phyloP scores from a whole-genome alignment of 768 basidiomycete species.

The Tricholomella constricta region DNA sequence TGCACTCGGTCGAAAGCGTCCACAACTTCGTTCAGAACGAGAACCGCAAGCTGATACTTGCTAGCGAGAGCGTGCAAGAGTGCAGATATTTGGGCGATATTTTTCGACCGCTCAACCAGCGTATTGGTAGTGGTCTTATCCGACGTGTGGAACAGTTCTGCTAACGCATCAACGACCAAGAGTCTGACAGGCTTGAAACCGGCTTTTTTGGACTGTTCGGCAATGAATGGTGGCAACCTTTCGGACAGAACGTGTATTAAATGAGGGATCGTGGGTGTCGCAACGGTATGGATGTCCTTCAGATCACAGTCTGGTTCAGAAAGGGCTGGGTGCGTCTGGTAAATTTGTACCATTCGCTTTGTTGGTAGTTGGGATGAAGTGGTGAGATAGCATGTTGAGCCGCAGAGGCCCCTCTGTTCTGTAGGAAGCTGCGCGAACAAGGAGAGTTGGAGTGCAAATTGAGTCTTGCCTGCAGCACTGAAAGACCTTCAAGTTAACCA shows the following conservation, averaged over 20 bases:
- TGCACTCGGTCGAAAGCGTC: constrained; percentile 61
- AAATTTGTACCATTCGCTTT: constrained; percentile 65
- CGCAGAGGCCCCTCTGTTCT: constrained; percentile 56
- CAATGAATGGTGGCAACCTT: constrained; percentile 56
- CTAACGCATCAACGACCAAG: constrained; percentile 85
- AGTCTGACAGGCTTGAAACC: constrained; percentile 66
- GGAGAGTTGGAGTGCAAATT: constrained; percentile 84
- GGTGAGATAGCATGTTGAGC: constrained; percentile 77
- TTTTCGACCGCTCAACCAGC: constrained; percentile 72
- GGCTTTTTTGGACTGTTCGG: constrained; percentile 27
- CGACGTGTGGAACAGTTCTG: constrained; percentile 76
- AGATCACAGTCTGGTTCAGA: constrained; percentile 47
- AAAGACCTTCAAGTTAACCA: background rate
- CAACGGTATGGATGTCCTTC: constrained; percentile 61
- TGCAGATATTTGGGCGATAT: constrained; percentile 65
- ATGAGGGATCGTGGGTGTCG: constrained; percentile 53
- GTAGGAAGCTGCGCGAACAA: constrained; percentile 73
- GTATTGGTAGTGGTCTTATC: constrained; percentile 60
- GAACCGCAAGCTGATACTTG: constrained; percentile 64
- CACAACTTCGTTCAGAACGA: constrained; percentile 88
- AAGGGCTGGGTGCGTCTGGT: constrained; percentile 50
- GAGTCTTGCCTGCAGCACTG: constrained; percentile 95
- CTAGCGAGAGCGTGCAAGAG: constrained; percentile 72
- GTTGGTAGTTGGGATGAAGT: constrained; percentile 73
- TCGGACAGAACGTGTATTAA: constrained; percentile 58